Conservation (phyloP, 179 eudicot species). For the Carnegiea gigantea region DNA sequence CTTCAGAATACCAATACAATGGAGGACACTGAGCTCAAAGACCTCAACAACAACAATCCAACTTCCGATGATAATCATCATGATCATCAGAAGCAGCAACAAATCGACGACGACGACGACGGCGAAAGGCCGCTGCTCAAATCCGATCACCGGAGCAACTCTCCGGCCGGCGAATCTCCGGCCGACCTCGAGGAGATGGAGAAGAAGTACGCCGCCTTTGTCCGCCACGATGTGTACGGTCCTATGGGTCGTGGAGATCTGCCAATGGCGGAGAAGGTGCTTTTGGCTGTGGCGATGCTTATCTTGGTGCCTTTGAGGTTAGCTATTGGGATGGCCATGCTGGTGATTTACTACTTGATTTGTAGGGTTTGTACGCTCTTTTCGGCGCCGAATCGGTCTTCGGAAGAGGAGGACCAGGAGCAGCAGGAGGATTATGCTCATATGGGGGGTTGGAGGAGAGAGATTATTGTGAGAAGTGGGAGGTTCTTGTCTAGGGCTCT, state of each 20-base stretch:
- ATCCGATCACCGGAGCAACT: conserved; percentile 26
- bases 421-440: conserved; percentile 68
- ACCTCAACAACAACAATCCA: conserved; percentile 20
- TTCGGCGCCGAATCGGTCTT: conserved; percentile 38
- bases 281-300: conserved; percentile 43
- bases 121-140: conserved; percentile 64
- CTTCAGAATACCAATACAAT: not conserved
- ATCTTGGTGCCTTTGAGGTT: conserved; percentile 66
- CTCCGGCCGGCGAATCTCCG: not conserved
- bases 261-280: conserved; percentile 55
- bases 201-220: conserved; percentile 79
- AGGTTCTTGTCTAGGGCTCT: conserved; percentile 61
- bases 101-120: conserved; percentile 20
- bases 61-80: conserved; percentile 6
- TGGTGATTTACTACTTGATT: conserved; percentile 66
- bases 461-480: conserved; percentile 49
- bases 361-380: conserved; percentile 73
- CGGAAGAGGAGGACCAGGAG: conserved; percentile 37
- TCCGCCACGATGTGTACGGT: conserved; percentile 72
- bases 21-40: conserved; percentile 62
- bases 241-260: conserved; percentile 73
- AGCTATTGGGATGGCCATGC: conserved; percentile 33
- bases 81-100: conserved; percentile 16
- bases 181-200: conserved; percentile 58
- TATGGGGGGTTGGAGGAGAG: conserved; percentile 70